Conservation (phyloP, 345 rosid genomes). For the Citrus medica region DNA sequence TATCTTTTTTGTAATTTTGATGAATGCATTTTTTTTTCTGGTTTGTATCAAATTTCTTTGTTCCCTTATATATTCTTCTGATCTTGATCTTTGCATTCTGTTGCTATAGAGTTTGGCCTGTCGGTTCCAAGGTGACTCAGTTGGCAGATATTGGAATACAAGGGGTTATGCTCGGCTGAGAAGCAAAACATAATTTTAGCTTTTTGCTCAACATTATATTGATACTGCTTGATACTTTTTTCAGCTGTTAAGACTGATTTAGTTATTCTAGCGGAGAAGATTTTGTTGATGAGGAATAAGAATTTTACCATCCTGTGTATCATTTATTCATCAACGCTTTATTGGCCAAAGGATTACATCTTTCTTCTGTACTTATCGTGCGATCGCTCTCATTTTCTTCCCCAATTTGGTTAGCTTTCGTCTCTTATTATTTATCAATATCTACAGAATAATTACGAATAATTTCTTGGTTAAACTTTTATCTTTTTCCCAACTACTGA, state of each 20-base stretch:
- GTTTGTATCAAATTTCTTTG: neutral
- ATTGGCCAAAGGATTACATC: neutral
- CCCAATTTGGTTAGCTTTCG: neutral
- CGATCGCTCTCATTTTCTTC: neutral
- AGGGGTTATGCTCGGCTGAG: slow-evolving; percentile 24
- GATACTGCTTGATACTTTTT: slow-evolving; percentile 17
- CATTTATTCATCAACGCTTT: neutral
- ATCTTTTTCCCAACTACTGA: too few species aligned
- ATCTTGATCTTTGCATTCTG: slow-evolving; percentile 22
- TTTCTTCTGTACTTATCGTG: neutral
- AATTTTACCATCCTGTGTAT: neutral
- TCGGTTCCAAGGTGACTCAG: slow-evolving; percentile 83
- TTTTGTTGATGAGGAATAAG: slow-evolving; percentile 12
- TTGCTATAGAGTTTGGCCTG: slow-evolving; percentile 67
- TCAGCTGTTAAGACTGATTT: slow-evolving; percentile 8
- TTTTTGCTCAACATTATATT: slow-evolving; percentile 12
- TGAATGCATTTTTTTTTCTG: neutral
- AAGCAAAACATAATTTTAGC: slow-evolving; percentile 11
- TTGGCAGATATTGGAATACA: slow-evolving; percentile 20
- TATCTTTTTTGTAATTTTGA: neutral
- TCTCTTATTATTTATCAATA: too few species aligned
- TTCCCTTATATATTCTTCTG: slow-evolving; percentile 18
- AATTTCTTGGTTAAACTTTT: too few species aligned
- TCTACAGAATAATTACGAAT: too few species aligned
- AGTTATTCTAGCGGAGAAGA: neutral